Evolutionary conservation across 495 filamentous ascomycete genomes (phyloP).

Genomic region (Umbilicaria muhlenbergii): DNA sequence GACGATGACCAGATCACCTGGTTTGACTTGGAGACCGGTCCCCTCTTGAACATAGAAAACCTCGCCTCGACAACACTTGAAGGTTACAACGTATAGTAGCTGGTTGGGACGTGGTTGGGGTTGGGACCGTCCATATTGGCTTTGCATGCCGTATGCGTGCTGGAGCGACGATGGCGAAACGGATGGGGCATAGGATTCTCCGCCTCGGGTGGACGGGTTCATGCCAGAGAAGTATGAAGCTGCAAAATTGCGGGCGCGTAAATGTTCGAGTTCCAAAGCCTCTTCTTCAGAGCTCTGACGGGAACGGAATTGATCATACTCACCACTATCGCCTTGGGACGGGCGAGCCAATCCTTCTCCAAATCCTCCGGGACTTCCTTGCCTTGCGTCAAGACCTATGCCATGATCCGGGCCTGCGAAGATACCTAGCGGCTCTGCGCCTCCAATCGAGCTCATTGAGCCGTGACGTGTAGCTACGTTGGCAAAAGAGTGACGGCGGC

Average conservation of each 20-base stretch:
- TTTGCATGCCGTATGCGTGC: slow-evolving; percentile 36
- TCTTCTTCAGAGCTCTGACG: slow-evolving; percentile 19
- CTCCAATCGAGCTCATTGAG: slow-evolving; percentile 50
- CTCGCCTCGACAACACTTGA: slow-evolving; percentile 87
- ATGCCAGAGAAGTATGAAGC: slow-evolving; percentile 31
- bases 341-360: slow-evolving; percentile 18
- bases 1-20: slow-evolving; percentile 88
- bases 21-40: slow-evolving; percentile 77
- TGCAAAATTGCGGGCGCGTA: slow-evolving; percentile 29
- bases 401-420: slow-evolving; percentile 13
- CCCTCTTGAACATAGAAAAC: slow-evolving; percentile 95
- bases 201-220: slow-evolving; percentile 25
- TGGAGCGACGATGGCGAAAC: slow-evolving; percentile 29
- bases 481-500: slow-evolving; percentile 94
- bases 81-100: slow-evolving; percentile 80
- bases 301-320: slow-evolving; percentile 26
- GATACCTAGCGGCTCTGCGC: slow-evolving; percentile 28
- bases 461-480: slow-evolving; percentile 56
- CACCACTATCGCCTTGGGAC: slow-evolving; percentile 26
- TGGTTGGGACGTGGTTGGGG: slow-evolving; percentile 62
- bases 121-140: slow-evolving; percentile 35
- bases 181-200: slow-evolving; percentile 20
- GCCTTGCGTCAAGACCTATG: slow-evolving; percentile 20
- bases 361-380: slow-evolving; percentile 24
- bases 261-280: slow-evolving; percentile 24